phyloP scores from a whole-genome alignment of 331 rosid species.

The Quercus lobata region DNA sequence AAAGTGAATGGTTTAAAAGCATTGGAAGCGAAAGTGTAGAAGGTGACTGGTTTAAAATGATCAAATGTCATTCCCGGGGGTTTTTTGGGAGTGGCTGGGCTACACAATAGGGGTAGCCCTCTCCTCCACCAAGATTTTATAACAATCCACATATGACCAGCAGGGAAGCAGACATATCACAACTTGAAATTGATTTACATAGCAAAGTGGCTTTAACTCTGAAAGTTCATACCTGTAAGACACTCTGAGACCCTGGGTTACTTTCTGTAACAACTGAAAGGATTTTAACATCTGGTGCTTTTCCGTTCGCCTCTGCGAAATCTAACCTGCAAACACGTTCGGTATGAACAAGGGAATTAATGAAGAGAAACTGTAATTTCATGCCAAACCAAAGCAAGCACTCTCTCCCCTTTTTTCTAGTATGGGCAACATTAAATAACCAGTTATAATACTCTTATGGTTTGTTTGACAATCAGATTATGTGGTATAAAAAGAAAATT shows the following conservation, averaged over 20 bases:
- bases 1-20: too few relatives aligned
- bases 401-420: background rate
- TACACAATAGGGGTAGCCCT: too few relatives aligned
- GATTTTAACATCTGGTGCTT: conserved; percentile 33
- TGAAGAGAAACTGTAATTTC: conserved; percentile 8
- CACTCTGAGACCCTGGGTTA: conserved; percentile 25
- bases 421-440: background rate
- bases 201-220: background rate
- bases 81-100: too few relatives aligned
- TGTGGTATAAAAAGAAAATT: background rate
- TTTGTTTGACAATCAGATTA: background rate
- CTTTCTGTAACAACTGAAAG: conserved; percentile 25
- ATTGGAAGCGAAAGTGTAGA: too few relatives aligned
- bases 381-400: background rate
- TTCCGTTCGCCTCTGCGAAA: conserved; percentile 54
- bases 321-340: conserved; percentile 57
- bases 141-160: too few relatives aligned
- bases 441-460: background rate
- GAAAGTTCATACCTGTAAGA: conserved; percentile 38
- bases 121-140: too few relatives aligned
- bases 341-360: conserved; percentile 2
- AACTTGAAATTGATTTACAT: background rate
- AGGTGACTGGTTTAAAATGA: too few relatives aligned
- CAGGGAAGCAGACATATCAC: too few relatives aligned
- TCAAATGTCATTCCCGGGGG: too few relatives aligned